phyloP scores from a whole-genome alignment of 768 basidiomycete species.

The Amanita rimosa region DNA sequence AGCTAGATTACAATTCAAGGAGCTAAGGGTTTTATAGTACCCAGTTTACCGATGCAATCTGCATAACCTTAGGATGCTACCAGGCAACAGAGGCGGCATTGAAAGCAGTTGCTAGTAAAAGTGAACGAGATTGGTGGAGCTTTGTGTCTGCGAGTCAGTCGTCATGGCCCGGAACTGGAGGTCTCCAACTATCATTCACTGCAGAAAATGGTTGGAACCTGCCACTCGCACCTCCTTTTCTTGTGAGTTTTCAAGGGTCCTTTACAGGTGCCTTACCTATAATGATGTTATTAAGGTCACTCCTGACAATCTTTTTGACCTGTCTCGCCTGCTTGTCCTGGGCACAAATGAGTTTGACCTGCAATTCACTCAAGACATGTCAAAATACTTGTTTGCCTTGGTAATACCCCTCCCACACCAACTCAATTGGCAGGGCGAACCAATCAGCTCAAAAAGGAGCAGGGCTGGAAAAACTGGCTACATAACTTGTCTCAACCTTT shows the following conservation, averaged over 20 bases:
- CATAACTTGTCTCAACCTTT: constrained; percentile 20
- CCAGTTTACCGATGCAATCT: background rate
- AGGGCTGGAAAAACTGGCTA: constrained; percentile 33
- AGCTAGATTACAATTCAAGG: too few species aligned
- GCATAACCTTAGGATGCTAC: constrained; percentile 5
- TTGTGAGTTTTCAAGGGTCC: background rate
- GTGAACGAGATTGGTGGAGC: background rate
- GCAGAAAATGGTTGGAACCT: background rate
- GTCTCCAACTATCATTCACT: background rate
- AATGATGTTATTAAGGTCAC: constrained; percentile 22
- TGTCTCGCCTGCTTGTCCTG: constrained; percentile 29
- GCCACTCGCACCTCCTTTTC: constrained; percentile 4
- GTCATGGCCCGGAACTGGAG: background rate
- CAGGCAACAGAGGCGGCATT: background rate
- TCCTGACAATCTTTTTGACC: constrained; percentile 37
- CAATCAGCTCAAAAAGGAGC: constrained; percentile 19
- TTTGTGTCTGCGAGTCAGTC: constrained; percentile 1
- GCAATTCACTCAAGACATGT: constrained; percentile 29
- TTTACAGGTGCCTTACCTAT: background rate
- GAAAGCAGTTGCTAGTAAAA: background rate
- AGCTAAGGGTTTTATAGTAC: background rate
- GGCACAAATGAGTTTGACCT: constrained; percentile 36
- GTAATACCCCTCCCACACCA: constrained; percentile 34
- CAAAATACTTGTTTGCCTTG: constrained; percentile 33
- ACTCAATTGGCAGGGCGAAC: constrained; percentile 28